Base-by-base conservation (phyloP, 2,329 filamentous ascomycete species). In the Curvularia lunata region DNA sequence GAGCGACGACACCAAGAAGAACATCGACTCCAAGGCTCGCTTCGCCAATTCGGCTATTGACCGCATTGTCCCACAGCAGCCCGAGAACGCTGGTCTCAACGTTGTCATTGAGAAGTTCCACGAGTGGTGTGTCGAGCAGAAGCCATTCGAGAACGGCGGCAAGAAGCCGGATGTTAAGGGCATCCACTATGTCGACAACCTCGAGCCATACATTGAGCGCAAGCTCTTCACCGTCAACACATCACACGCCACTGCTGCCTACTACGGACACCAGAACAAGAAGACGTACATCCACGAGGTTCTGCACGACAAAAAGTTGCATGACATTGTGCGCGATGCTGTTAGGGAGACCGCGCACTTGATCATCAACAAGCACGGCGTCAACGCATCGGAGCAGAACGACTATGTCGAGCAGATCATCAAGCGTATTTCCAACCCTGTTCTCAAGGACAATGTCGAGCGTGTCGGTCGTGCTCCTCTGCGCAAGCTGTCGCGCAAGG, bases 141-240 rank as follows among this genome's bases (percentile, higher is more conserved):
- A 87, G 43, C 94, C 94, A 2, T 97, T 98, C 79, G 73, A 76
- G 62, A 84, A 88, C 64, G 86, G 88, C 63, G 81, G 85, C 61
- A 83, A 84, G 52, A 84, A 86, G 67, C 93, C 92, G 5, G 80
- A 86, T 18, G 94, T 99, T 72, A 79, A 95, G 66, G 94, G 93
- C 59, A 89, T 98, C 76, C 91, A 96, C 81, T 97, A 91, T 87
- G 95, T 98, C 58, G 88, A 92, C 64, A 85, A 98, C 80, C 87
- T 99, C 28, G 85, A 88, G 75, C 95, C 95, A 56, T 99, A 94
- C 82, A 98, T 99, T 72, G 95, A 99, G 87, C 93, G 95, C 79
- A 99, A 99, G 86, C 88, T 99, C 65, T 99, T 93, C 85, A 99
- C 95, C 21, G 94, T 99, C 85, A 99, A 99, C 86, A 99, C 95